These are phyloP conservation scores for Aspergillus arachidicola DNA, from an alignment of 2,329 filamentous ascomycete genomes.

Conservation along the genomic window DNA sequence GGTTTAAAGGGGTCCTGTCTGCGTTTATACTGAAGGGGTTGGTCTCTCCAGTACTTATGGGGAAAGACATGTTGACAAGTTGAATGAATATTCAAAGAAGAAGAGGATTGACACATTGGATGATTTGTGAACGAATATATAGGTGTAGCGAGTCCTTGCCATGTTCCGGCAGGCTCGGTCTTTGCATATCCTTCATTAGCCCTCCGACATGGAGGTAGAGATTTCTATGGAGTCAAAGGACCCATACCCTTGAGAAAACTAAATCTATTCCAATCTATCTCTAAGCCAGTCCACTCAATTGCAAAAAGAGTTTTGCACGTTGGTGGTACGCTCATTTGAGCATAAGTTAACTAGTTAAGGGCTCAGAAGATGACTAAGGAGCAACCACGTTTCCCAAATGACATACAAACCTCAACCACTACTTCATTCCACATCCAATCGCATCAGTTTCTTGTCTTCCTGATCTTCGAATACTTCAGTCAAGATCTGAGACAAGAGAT, in stretches of 20 bases:
- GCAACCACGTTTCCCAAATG: not conserved
- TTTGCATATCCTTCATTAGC: too few relatives aligned
- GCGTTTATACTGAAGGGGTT: slow-evolving; percentile 1
- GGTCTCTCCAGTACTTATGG: not conserved
- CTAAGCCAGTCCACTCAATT: not conserved
- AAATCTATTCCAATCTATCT: too few relatives aligned
- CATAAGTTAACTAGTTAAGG: not conserved
- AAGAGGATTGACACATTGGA: not conserved
- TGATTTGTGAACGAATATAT: not conserved
- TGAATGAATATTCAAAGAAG: not conserved
- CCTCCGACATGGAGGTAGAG: too few relatives aligned
- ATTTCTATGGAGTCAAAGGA: too few relatives aligned
- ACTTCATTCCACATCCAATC: not conserved
- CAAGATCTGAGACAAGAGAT: not conserved
- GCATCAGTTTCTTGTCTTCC: not conserved
- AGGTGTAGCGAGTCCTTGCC: too few relatives aligned
- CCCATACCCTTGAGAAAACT: too few relatives aligned
- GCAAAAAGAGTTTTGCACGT: too few relatives aligned
- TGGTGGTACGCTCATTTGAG: not conserved
- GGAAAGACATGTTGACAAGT: slow-evolving; percentile 3
- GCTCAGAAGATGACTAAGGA: not conserved
- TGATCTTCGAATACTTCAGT: not conserved
- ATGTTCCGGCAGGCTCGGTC: too few relatives aligned
- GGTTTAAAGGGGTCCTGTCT: slow-evolving; percentile 16
- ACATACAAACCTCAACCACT: not conserved